A percentile compares a stretch with the other conserved stretches of the same genome.
These are phyloP conservation scores for Xylariales sp. DNA, from an alignment of 2,329 filamentous ascomycete species.

Conservation along the genomic window DNA sequence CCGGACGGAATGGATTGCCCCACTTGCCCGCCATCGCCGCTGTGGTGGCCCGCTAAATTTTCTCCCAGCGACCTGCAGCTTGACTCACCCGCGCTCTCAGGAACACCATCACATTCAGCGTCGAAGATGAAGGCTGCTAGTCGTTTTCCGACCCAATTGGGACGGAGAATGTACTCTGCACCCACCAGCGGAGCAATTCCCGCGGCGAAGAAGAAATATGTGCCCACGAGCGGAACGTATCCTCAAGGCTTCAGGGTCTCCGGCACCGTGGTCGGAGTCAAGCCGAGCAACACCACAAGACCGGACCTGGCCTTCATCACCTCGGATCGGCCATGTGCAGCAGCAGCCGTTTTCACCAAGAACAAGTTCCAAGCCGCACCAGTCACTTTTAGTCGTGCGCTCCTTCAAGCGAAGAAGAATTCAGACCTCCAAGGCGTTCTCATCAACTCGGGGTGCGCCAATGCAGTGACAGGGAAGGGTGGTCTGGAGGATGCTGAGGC, in stretches of 20 bases:
- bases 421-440: constrained; percentile 74
- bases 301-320: constrained; percentile 86
- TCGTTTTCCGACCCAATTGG: constrained; percentile 11
- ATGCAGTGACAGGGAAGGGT: constrained; percentile 89
- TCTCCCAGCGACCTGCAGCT: not conserved
- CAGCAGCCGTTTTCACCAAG: constrained; percentile 91
- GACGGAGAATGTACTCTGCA: constrained; percentile 46
- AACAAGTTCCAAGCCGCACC: constrained; percentile 98
- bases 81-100: not conserved
- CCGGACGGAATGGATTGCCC: no score
- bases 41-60: not conserved
- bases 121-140: constrained; percentile 7
- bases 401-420: constrained; percentile 63
- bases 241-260: constrained; percentile 85
- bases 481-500: constrained; percentile 81
- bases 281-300: constrained; percentile 84
- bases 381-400: constrained; percentile 75
- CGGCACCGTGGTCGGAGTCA: constrained; percentile 87
- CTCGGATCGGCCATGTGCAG: constrained; percentile 80
- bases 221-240: constrained; percentile 80
- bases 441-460: constrained; percentile 94
- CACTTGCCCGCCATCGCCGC: no score
- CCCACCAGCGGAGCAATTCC: constrained; percentile 59
- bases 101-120: not conserved
- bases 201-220: constrained; percentile 80